phyloP scores from a whole-genome alignment of 2,329 filamentous ascomycete species.

The Huntiella decipiens region DNA sequence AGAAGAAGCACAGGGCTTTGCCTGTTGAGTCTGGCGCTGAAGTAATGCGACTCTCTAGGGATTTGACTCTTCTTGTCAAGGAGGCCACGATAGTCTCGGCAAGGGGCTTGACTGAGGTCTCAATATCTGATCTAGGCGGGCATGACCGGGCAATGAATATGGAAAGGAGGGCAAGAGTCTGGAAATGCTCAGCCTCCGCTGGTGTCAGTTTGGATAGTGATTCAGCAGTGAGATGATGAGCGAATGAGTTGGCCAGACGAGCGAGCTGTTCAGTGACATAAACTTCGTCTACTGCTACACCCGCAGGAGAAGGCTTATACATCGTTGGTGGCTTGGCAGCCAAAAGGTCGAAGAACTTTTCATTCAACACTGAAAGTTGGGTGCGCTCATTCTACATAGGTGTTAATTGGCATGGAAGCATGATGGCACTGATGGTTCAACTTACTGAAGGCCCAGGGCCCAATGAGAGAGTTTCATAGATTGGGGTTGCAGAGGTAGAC shows the following conservation, averaged over 20 bases:
- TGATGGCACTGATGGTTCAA: not conserved
- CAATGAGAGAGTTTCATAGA: conserved; percentile 27
- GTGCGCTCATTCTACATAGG: conserved; percentile 25
- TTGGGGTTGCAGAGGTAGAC: conserved; percentile 19
- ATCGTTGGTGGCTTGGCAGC: conserved; percentile 28
- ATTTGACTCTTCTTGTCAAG: conserved; percentile 5
- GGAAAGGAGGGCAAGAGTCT: conserved; percentile 23
- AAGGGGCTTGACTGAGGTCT: not conserved
- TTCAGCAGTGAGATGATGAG: conserved; percentile 19
- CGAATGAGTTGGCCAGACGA: conserved; percentile 24
- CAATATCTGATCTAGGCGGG: not conserved
- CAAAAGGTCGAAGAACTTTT: conserved; percentile 32
- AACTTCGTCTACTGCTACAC: conserved; percentile 23
- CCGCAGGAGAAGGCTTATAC: conserved; percentile 27
- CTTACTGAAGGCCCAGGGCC: conserved; percentile 33
- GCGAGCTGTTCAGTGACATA: conserved; percentile 25
- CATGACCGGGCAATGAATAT: conserved; percentile 10
- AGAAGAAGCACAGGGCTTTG: conserved; percentile 8
- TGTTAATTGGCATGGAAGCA: conserved; percentile 11
- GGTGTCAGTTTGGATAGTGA: conserved; percentile 19
- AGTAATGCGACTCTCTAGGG: conserved; percentile 5
- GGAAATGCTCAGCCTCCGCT: conserved; percentile 26
- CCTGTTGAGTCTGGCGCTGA: not conserved
- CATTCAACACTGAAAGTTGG: conserved; percentile 29
- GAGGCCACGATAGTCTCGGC: conserved; percentile 6